Conservation (phyloP, 768 basidiomycete species). For the Phallus indusiatus region DNA sequence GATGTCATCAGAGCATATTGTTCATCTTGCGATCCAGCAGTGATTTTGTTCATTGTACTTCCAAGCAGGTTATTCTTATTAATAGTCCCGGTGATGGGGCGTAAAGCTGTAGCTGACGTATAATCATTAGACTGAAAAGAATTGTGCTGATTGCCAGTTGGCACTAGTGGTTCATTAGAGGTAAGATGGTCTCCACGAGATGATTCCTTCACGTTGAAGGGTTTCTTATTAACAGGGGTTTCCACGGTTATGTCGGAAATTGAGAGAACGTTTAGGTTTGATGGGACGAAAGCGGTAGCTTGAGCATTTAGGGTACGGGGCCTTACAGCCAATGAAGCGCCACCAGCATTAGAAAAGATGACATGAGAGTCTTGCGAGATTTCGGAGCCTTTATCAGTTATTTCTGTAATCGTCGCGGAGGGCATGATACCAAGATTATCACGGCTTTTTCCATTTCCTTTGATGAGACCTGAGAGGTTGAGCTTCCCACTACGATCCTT, state of each 20-base stretch:
- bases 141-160: background rate
- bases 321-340: background rate
- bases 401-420: slow-evolving; percentile 3
- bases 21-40: no score
- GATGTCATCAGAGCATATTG: no score
- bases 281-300: background rate
- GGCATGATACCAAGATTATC: background rate
- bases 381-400: background rate
- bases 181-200: background rate
- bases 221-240: background rate
- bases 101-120: background rate
- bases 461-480: slow-evolving; percentile 1
- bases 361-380: background rate
- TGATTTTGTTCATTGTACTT: background rate
- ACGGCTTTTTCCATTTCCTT: background rate
- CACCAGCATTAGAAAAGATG: background rate
- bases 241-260: background rate
- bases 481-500: background rate
- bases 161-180: background rate
- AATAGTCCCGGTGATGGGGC: background rate
- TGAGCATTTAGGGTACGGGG: background rate
- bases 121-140: background rate
- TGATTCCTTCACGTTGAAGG: background rate
- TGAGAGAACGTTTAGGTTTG: background rate
- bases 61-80: background rate